Conservation (phyloP, 441 rosid genomes). For the Theobroma grandiflorum region DNA sequence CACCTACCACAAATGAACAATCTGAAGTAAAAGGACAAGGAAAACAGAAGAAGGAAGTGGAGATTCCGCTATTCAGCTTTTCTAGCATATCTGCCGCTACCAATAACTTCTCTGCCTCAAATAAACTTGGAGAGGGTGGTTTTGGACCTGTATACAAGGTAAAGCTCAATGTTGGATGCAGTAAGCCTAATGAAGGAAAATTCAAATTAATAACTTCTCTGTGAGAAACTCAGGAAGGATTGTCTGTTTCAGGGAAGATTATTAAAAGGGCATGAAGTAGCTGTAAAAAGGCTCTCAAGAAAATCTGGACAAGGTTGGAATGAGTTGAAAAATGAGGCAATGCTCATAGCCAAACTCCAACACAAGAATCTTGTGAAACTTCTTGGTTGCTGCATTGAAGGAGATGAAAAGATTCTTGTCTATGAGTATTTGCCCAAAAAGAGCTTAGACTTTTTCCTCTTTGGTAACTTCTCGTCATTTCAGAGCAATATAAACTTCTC, state of each 20-base stretch:
- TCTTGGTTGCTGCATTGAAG: constrained; percentile 34
- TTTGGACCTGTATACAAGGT: constrained; percentile 26
- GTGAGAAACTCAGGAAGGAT: not conserved
- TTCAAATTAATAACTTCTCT: not conserved
- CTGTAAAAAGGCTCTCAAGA: constrained; percentile 26
- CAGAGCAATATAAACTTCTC: not conserved
- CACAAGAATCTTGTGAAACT: constrained; percentile 33
- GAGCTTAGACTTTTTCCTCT: constrained; percentile 26
- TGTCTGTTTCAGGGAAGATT: constrained; percentile 11
- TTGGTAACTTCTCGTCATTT: constrained; percentile 15
- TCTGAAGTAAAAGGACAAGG: not conserved
- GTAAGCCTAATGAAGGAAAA: not conserved
- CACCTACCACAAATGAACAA: not conserved
- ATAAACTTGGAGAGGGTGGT: constrained; percentile 34
- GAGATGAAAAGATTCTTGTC: constrained; percentile 29
- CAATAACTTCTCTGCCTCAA: constrained; percentile 19
- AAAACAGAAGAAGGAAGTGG: constrained; percentile 16
- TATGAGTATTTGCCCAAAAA: constrained; percentile 30
- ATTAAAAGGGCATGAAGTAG: constrained; percentile 25
- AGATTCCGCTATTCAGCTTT: constrained; percentile 27
- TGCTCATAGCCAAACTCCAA: constrained; percentile 32
- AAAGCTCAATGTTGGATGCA: not conserved
- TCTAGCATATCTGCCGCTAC: constrained; percentile 23
- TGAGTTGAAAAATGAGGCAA: constrained; percentile 28
- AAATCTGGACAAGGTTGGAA: constrained; percentile 29